Base-by-base conservation (phyloP, 768 basidiomycete species). In the Rhizopogon vinicolor region DNA sequence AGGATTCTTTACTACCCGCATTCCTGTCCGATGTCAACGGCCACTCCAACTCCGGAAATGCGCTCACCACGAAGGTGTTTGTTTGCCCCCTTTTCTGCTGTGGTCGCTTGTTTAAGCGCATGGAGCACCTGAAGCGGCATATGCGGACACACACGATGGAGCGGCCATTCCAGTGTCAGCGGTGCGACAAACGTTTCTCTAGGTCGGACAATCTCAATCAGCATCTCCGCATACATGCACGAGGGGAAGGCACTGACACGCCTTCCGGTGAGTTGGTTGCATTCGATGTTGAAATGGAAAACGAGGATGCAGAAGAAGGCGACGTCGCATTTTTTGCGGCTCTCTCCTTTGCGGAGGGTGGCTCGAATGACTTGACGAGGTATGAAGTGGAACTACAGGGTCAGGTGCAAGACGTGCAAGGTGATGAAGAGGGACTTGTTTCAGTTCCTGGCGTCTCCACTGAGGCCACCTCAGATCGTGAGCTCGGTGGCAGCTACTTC, bases 51-150 rank as follows among this genome's bases (percentile, higher is more conserved):
- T 8, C 56, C 63, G 3, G 53, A 12, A 58, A 51, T 18, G 49
- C 72, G 40, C 69, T 75, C 35, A 80, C 77, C 62, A 76, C 78
- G 33, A 86, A 86, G 65, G 84, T 84, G 3, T 94, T 85, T 64
- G 80, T 86, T 48, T 96, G 93, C 70, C 91, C 91, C 18, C 78
- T 93, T 2, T 86, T 82, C 68, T 89, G 89, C 13, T 97, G 93
- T 65, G 84, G 89, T 3, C 77, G 89, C 58, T 73, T 88, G 61
- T 96, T 95, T 82, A 94, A 93, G 78, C 84, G 93, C 10, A 86
- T 89, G 81, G 93, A 96, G 65, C 93, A 96, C 66, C 79, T 95
- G 61, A 90, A 91, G 72, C 74, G 93, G 43, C 93, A 96, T 68
- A 72, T 93, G 31, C 80, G 91, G 56, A 93, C 92, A 8, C 93